Base-by-base conservation (phyloP, 352 stramenopile genomes). In the Phytophthora pluvialis region DNA sequence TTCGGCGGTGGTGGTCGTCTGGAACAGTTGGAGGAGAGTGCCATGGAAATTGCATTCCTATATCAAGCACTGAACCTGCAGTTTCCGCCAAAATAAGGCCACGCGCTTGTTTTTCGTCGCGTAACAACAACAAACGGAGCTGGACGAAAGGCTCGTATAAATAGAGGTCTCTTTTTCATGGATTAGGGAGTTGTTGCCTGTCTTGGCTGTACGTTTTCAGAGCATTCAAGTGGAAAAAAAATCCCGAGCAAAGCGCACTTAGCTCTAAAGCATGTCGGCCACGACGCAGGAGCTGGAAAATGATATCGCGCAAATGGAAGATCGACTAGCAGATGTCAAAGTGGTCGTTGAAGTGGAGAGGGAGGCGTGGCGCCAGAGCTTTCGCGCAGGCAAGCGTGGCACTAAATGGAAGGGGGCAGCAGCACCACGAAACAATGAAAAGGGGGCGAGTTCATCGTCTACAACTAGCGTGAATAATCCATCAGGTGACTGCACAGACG, bases 31-130 rank as follows among this genome's bases (percentile, higher is more conserved):
- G 75, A 94, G 39, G 84, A 90, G 43, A 83, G 74, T 46, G 86
- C 86, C 7, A 89, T 90, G 77, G 86, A 96, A 65, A 86, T 90
- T 44, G 82, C 86, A n/a, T 96, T 96, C 61, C 57, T 96, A 29
- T 91, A 93, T 64, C 78, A 83, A 52, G 81, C 85, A 3, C 48
- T 96, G 15, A 51, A 65, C 9, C 71, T 96, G 5, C 77, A 70
- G 13, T 83, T 83, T 45, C 28, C 72, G 35, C 60, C 58, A 56
- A 68, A 66, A 61, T 70, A 70, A 48, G 35, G 40, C 42, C 5
- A 4, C 18, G n/a, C 12, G 9, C n/a, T 58, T 46, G 47, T 21
- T 7, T 18, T 29, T 33, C 40, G 7, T 47, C n/a, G 28, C 8
- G 21, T 21, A 21, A 21, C 21, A 21, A 21, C 21, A 21, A 21